Percentiles rank a stretch among this genome's conserved stretches.
Evolutionary conservation across 2,329 filamentous ascomycete genomes (phyloP).

Genomic region (Thermoascus crustaceus): DNA sequence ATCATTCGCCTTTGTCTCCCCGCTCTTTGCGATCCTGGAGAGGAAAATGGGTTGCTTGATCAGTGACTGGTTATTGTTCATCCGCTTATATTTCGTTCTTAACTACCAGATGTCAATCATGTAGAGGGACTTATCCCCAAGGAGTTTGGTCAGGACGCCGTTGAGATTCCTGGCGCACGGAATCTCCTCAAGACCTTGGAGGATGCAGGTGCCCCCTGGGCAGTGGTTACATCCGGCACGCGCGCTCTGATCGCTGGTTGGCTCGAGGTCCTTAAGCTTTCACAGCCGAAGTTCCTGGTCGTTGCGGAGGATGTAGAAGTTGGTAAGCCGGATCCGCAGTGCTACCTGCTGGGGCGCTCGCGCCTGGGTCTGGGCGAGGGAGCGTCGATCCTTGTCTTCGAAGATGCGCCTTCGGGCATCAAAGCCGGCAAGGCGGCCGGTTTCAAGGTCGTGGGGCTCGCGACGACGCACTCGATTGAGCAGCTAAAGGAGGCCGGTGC

Average conservation of each 20-base stretch:
- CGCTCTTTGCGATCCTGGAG: slow-evolving; percentile 8
- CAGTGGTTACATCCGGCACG: slow-evolving; percentile 72
- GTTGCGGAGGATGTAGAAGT: slow-evolving; percentile 66
- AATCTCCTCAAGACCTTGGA: slow-evolving; percentile 61
- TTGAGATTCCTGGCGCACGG: slow-evolving; percentile 78
- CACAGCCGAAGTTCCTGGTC: slow-evolving; percentile 58
- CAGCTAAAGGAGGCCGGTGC: slow-evolving; percentile 68
- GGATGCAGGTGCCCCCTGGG: slow-evolving; percentile 60
- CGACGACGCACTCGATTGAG: slow-evolving; percentile 70
- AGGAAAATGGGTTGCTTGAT: too few species aligned
- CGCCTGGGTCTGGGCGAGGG: slow-evolving; percentile 46
- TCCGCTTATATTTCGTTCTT: slow-evolving; percentile 4
- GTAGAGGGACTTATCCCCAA: slow-evolving; percentile 72
- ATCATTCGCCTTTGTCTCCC: slow-evolving; percentile 3
- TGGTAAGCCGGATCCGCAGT: slow-evolving; percentile 70
- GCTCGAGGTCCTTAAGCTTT: slow-evolving; percentile 59
- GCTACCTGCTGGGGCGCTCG: slow-evolving; percentile 61
- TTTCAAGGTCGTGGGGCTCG: slow-evolving; percentile 74
- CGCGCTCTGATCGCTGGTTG: slow-evolving; percentile 59
- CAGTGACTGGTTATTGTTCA: not conserved
- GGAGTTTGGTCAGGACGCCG: slow-evolving; percentile 66
- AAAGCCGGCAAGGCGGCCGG: slow-evolving; percentile 75
- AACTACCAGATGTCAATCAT: slow-evolving; percentile 59
- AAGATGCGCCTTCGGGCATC: slow-evolving; percentile 84
- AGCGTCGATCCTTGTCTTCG: slow-evolving; percentile 62